phyloP scores from a whole-genome alignment of 192 early-diverging fungal genomes.

The Backusella westeae region DNA sequence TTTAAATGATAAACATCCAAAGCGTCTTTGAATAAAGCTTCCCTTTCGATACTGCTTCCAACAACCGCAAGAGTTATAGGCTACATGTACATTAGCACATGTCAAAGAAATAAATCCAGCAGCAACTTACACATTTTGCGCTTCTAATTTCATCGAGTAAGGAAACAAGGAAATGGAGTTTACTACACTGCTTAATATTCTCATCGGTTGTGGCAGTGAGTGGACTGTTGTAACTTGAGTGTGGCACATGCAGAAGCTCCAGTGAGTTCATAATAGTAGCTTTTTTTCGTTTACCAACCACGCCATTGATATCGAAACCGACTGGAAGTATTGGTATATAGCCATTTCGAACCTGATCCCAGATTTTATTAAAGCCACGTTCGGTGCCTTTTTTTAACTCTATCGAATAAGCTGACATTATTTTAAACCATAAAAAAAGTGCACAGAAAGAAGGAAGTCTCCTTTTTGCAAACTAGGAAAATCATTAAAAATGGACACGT shows the following conservation, averaged over 20 bases:
- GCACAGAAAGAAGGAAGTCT: no score
- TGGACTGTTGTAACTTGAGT: background rate
- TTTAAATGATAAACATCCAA: background rate
- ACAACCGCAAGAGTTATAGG: background rate
- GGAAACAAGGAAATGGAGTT: background rate
- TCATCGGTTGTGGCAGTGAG: background rate
- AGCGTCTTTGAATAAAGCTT: background rate
- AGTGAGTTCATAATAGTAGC: background rate
- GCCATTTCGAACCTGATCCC: no score
- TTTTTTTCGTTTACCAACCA: background rate
- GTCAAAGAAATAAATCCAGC: no score
- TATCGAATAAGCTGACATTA: no score
- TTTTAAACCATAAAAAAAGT: no score
- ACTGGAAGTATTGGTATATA: background rate
- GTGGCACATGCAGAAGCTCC: background rate
- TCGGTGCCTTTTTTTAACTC: no score
- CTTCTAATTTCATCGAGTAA: background rate
- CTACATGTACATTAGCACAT: background rate
- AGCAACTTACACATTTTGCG: background rate
- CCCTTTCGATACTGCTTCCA: background rate
- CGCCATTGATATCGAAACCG: background rate
- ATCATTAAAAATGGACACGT: no score
- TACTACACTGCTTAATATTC: background rate
- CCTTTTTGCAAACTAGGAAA: no score
- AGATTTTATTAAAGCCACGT: no score